phyloP scores from a whole-genome alignment of 2,329 filamentous ascomycete species.

The Penicillium sclerotiorum region DNA sequence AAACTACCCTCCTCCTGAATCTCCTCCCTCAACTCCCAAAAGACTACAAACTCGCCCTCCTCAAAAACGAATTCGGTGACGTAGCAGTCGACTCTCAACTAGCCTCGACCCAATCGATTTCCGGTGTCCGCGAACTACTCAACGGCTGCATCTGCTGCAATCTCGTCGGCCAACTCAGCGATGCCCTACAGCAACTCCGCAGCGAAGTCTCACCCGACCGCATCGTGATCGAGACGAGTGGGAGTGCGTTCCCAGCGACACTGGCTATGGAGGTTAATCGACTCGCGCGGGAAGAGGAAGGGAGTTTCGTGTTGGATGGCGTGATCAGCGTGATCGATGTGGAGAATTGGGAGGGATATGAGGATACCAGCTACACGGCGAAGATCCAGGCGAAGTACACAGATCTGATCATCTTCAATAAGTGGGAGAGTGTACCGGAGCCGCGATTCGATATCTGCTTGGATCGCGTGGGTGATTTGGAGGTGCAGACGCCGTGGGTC shows the following conservation, averaged over 20 bases:
- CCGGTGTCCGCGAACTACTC: conserved; percentile 87
- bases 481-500: conserved; percentile 78
- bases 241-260: conserved; percentile 84
- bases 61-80: conserved; percentile 99
- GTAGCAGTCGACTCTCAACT: conserved; percentile 91
- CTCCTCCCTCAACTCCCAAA: conserved; percentile 86
- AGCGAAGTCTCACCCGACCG: conserved; percentile 68
- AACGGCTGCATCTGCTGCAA: conserved; percentile 99
- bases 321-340: conserved; percentile 90
- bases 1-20: conserved; percentile 93
- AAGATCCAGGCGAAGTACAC: conserved; percentile 87
- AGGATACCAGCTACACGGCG: conserved; percentile 87
- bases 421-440: conserved; percentile 81
- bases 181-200: conserved; percentile 75
- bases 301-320: conserved; percentile 75
- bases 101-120: conserved; percentile 77
- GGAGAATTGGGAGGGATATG: conserved; percentile 93
- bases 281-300: conserved; percentile 62
- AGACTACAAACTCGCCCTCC: conserved; percentile 86
- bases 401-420: conserved; percentile 88
- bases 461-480: conserved; percentile 77
- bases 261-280: conserved; percentile 89
- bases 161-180: conserved; percentile 84
- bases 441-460: conserved; percentile 74
- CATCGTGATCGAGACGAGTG: conserved; percentile 91